phyloP scores from a whole-genome alignment of 208 protist genomes.

The Angomonas ambiguus region DNA sequence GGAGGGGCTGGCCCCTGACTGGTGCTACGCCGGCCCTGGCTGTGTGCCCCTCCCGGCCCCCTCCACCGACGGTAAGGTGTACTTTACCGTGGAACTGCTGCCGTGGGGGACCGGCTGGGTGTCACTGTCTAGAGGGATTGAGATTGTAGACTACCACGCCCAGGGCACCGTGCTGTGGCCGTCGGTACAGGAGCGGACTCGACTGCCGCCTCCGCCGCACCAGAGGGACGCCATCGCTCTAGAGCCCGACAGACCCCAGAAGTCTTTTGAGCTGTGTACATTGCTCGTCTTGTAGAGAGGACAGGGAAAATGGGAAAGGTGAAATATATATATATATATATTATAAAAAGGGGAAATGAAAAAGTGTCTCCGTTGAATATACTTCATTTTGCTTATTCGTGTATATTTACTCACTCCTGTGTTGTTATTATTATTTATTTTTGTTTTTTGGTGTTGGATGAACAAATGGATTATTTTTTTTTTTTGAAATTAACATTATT shows the following conservation, averaged over 20 bases:
- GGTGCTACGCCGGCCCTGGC: constrained; percentile 63
- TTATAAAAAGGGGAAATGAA: no score
- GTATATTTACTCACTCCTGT: constrained; percentile 6
- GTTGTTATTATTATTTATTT: constrained; percentile 12
- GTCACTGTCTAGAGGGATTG: constrained; percentile 32
- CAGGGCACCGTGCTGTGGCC: constrained; percentile 45
- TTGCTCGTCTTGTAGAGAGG: constrained; percentile 31
- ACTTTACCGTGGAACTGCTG: constrained; percentile 47
- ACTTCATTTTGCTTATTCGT: constrained; percentile 6
- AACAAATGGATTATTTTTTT: background rate
- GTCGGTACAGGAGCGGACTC: background rate
- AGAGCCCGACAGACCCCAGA: background rate
- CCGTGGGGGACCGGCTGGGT: constrained; percentile 63
- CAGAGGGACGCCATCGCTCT: background rate
- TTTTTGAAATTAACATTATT: constrained; percentile 4
- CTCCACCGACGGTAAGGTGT: constrained; percentile 18
- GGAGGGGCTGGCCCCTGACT: constrained; percentile 50
- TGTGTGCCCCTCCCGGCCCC: constrained; percentile 32
- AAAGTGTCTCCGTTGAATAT: no score
- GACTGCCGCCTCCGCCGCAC: background rate
- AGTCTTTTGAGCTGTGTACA: constrained; percentile 25
- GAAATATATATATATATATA: constrained; percentile 6
- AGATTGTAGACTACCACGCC: constrained; percentile 38
- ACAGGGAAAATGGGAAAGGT: background rate
- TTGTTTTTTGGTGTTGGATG: background rate